These are phyloP conservation scores for Carex cristatella DNA, from an alignment of 176 grass and related monocot species.

Conservation along the genomic window DNA sequence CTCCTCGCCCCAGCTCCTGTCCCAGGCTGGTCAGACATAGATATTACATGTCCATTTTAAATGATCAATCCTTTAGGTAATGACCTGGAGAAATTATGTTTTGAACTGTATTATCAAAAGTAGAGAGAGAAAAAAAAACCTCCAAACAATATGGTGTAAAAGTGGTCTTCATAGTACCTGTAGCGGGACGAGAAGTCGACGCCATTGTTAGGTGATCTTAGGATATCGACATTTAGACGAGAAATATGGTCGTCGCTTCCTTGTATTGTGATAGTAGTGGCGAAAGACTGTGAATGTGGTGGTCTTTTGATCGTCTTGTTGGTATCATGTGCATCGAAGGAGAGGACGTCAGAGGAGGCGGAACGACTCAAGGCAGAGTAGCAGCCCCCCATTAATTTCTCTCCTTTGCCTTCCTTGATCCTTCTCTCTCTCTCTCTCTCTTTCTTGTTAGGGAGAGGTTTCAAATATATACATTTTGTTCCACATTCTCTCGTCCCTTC, in stretches of 20 bases:
- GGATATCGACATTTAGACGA: constrained; percentile 10
- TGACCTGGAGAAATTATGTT: constrained; percentile 22
- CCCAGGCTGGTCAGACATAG: constrained; percentile 45
- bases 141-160: not conserved
- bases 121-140: not conserved
- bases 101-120: constrained; percentile 3
- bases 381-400: constrained; percentile 15
- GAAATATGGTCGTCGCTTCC: not conserved
- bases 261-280: not conserved
- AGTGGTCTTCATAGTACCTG: not conserved
- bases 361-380: constrained; percentile 18
- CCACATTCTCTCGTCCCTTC: not conserved
- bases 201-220: not conserved
- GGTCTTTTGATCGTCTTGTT: not conserved
- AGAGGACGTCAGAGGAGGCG: not conserved
- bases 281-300: not conserved
- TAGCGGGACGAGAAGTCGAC: constrained; percentile 6
- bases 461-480: constrained; percentile 13
- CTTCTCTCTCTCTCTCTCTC: not conserved
- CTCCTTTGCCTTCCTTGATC: not conserved
- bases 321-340: not conserved
- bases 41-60: constrained; percentile 21
- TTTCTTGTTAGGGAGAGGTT: not conserved
- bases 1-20: constrained; percentile 69
- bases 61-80: constrained; percentile 13